These are phyloP conservation scores for Microdochium bolleyi DNA, from an alignment of 2,329 filamentous ascomycete genomes.

Conservation along the genomic window DNA sequence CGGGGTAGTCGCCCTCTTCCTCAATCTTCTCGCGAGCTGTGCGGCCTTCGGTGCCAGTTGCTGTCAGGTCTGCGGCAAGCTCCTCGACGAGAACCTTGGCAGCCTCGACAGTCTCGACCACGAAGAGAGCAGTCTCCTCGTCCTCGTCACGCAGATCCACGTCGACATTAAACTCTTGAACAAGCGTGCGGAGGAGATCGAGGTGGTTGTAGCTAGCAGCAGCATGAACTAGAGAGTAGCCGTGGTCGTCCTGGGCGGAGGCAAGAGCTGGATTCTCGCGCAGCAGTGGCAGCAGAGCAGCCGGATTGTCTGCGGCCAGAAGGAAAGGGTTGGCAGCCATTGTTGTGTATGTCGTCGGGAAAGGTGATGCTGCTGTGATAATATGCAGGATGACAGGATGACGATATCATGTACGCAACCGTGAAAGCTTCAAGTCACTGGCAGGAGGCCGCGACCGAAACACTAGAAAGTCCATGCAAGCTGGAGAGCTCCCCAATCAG, in stretches of 20 bases:
- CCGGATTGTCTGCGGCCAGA: slow-evolving; percentile 74
- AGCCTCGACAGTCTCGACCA: slow-evolving; percentile 73
- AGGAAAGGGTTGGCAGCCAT: slow-evolving; percentile 60
- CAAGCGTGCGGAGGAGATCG: slow-evolving; percentile 66
- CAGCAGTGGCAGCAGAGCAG: slow-evolving; percentile 66
- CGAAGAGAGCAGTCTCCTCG: slow-evolving; percentile 88
- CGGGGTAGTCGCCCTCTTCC: slow-evolving; percentile 68
- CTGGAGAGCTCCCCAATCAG: background rate
- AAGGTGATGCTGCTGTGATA: background rate
- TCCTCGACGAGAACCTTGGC: slow-evolving; percentile 78
- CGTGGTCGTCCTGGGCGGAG: slow-evolving; percentile 75
- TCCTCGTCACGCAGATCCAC: slow-evolving; percentile 85
- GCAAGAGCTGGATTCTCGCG: slow-evolving; percentile 69
- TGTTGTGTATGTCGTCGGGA: too few species aligned
- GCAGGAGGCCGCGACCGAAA: too few species aligned
- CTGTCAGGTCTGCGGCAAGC: slow-evolving; percentile 58
- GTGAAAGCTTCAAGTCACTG: too few species aligned
- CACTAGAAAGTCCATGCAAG: background rate
- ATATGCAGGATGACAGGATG: background rate
- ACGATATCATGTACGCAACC: background rate
- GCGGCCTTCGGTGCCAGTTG: slow-evolving; percentile 65
- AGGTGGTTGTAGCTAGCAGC: slow-evolving; percentile 88
- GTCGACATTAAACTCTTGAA: slow-evolving; percentile 69
- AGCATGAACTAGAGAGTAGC: slow-evolving; percentile 90
- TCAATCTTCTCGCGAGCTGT: slow-evolving; percentile 77